phyloP scores from a whole-genome alignment of 768 basidiomycete genomes.

The Rickenella mellea region DNA sequence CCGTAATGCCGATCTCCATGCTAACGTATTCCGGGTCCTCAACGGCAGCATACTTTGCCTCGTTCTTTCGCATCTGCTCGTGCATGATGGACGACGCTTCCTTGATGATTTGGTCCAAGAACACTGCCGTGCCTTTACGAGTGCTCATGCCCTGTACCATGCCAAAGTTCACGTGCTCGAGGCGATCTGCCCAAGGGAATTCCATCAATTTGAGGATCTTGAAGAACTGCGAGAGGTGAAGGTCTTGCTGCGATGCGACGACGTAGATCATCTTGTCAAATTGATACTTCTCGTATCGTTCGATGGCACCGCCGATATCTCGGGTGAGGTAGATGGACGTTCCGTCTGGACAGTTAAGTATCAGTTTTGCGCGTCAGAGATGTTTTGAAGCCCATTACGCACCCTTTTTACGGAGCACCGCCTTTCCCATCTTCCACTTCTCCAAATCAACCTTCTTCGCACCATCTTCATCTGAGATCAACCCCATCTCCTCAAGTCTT shows the following conservation, averaged over 20 bases:
- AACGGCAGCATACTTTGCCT: constrained; percentile 82
- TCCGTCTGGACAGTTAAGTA: constrained; percentile 47
- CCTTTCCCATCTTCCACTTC: constrained; percentile 86
- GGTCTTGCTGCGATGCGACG: constrained; percentile 77
- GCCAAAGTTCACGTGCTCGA: constrained; percentile 88
- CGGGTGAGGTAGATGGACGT: constrained; percentile 92
- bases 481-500: constrained; percentile 56
- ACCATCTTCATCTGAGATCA: constrained; percentile 71
- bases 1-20: constrained; percentile 84
- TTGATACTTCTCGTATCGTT: constrained; percentile 86
- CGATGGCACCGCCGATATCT: constrained; percentile 88
- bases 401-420: constrained; percentile 84
- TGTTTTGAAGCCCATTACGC: constrained; percentile 10
- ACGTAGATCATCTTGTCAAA: constrained; percentile 79
- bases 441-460: constrained; percentile 83
- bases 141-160: constrained; percentile 94
- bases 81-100: constrained; percentile 89
- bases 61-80: constrained; percentile 92
- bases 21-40: constrained; percentile 78
- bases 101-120: constrained; percentile 86
- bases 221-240: constrained; percentile 88
- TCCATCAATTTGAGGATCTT: constrained; percentile 87
- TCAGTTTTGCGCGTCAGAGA: neutral
- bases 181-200: constrained; percentile 72
- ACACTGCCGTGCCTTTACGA: constrained; percentile 87